phyloP scores from a whole-genome alignment of 345 rosid species.

The Citrus medica region DNA sequence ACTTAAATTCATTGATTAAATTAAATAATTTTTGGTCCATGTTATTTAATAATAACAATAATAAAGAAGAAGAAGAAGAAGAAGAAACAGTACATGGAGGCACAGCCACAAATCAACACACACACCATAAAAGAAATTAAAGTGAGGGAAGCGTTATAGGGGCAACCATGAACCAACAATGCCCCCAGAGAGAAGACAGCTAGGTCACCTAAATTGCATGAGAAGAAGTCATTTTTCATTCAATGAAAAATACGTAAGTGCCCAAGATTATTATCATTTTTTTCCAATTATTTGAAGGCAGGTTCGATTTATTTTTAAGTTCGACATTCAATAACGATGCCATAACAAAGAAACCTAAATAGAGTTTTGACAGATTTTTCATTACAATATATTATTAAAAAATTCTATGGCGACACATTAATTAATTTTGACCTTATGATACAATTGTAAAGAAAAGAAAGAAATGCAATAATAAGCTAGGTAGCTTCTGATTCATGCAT shows the following conservation, averaged over 20 bases:
- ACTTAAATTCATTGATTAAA: too few species aligned
- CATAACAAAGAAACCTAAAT: not conserved
- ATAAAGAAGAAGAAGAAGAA: too few species aligned
- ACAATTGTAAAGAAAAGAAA: not conserved
- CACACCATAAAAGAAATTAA: not conserved
- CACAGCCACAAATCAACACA: not conserved
- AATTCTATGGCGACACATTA: not conserved
- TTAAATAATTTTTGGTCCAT: too few species aligned
- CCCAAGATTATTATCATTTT: too few species aligned
- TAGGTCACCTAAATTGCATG: not conserved
- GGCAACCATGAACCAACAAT: not conserved
- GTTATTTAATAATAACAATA: too few species aligned
- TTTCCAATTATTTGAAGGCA: not conserved
- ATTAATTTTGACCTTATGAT: too few species aligned
- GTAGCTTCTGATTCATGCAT: slow-evolving; percentile 1
- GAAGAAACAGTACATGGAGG: not conserved
- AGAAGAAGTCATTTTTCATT: not conserved
- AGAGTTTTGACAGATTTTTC: too few species aligned
- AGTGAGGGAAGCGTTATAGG: not conserved
- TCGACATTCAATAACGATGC: not conserved
- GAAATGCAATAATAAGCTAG: not conserved
- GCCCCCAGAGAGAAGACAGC: not conserved
- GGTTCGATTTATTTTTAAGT: too few species aligned
- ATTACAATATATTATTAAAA: too few species aligned
- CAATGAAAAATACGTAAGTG: not conserved